phyloP scores from a whole-genome alignment of 164 flowering plant genomes.

The Berberis thunbergii region DNA sequence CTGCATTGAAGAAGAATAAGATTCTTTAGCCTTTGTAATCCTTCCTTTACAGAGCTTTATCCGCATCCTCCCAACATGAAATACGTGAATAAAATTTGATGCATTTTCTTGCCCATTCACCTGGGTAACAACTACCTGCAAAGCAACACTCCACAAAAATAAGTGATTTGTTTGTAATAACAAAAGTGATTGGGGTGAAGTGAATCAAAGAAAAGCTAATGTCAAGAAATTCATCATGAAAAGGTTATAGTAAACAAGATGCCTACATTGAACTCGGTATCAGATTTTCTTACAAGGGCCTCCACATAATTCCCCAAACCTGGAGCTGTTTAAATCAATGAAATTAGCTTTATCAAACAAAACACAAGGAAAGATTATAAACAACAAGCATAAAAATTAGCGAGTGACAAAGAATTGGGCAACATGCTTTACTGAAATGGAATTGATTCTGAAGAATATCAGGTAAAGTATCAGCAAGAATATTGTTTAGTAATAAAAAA shows the following conservation, averaged over 20 bases:
- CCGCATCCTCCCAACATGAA: conserved; percentile 93
- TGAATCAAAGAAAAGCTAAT: too few species aligned
- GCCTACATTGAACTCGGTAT: conserved; percentile 75
- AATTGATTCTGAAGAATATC: too few species aligned
- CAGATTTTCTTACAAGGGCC: conserved; percentile 63
- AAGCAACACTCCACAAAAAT: neutral
- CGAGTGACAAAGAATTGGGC: too few species aligned
- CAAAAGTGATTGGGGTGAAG: too few species aligned
- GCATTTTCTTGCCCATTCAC: conserved; percentile 62
- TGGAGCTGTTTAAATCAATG: conserved; percentile 43
- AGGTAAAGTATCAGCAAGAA: neutral
- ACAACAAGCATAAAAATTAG: too few species aligned
- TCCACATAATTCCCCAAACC: conserved; percentile 76
- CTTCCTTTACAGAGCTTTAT: conserved; percentile 86
- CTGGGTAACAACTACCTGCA: conserved; percentile 84
- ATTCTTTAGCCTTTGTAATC: conserved; percentile 70
- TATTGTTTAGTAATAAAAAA: neutral
- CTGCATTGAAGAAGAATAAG: conserved; percentile 72
- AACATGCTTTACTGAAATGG: too few species aligned
- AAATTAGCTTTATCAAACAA: neutral
- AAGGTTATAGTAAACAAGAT: neutral
- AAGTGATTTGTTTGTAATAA: too few species aligned
- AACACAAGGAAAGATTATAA: neutral
- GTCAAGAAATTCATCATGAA: too few species aligned
- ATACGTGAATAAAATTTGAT: conserved; percentile 67